These are phyloP conservation scores for Gloeophyllum trabeum DNA, from an alignment of 768 basidiomycete species.

Conservation along the genomic window DNA sequence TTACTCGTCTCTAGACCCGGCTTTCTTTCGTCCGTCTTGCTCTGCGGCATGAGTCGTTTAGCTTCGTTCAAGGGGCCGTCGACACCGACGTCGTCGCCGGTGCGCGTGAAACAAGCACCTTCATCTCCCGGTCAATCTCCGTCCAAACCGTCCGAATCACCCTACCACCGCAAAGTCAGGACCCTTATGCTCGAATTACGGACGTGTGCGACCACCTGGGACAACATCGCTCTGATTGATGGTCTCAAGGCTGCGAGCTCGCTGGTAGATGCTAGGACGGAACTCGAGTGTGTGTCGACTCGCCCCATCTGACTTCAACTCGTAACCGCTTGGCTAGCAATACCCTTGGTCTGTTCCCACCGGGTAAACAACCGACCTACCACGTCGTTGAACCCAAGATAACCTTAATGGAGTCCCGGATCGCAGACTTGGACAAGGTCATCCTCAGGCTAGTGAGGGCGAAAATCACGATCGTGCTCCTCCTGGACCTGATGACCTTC, in stretches of 20 bases:
- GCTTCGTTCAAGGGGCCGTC: conserved; percentile 77
- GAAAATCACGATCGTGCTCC: not conserved
- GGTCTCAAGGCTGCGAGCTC: conserved; percentile 66
- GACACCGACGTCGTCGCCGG: conserved; percentile 60
- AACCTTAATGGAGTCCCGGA: conserved; percentile 52
- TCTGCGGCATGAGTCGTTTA: conserved; percentile 38
- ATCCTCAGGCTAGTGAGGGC: conserved; percentile 53
- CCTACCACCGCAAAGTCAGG: conserved; percentile 71
- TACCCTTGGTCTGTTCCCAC: conserved; percentile 40
- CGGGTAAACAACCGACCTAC: conserved; percentile 39
- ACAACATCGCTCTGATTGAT: conserved; percentile 70
- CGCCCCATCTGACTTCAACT: not conserved
- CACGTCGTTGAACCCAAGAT: conserved; percentile 58
- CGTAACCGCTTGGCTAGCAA: conserved; percentile 33
- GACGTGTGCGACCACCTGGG: conserved; percentile 60
- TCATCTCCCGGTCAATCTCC: conserved; percentile 29
- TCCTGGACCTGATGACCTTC: not conserved
- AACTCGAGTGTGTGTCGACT: conserved; percentile 57
- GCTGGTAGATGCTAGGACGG: conserved; percentile 70
- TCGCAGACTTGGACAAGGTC: conserved; percentile 46
- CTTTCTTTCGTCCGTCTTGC: not conserved
- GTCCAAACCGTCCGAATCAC: conserved; percentile 44
- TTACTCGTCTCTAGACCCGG: not conserved
- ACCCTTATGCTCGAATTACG: conserved; percentile 59
- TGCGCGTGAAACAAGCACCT: conserved; percentile 26